Base-by-base conservation (phyloP, 495 filamentous ascomycete species). In the Penicillium paradoxum region DNA sequence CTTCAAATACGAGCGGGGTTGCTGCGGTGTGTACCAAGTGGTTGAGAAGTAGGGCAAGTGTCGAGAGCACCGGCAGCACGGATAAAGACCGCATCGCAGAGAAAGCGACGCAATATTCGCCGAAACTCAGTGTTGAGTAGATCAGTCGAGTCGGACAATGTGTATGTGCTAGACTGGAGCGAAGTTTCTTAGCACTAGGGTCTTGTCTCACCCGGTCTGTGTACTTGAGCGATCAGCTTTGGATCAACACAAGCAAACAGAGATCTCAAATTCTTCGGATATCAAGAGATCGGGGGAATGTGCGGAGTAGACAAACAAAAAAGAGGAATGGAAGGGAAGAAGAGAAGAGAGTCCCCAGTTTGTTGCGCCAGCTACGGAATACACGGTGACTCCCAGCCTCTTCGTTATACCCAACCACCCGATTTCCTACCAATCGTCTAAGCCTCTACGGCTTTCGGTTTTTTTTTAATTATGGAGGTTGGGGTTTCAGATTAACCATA, bases 381-480 rank as follows among this genome's bases (percentile, higher is more conserved):
- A n/a, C 34, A 27, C 43, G 42, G 43, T 45, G 63, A 69, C 68
- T 71, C 71, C 68, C 73, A 67, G 53, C 57, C 55, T 57, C 48
- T 45, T 48, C 48, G 49, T 52, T 32, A 63, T 62, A 65, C 68
- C 72, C 73, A 76, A 73, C 73, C 73, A 73, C 73, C 73, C 64
- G 51, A 71, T 69, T 76, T 76, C 49, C 53, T 45, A 44, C 60
- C 60, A 62, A 62, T 63, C 58, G 39, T 33, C 10, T 43, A 29
- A 45, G 25, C 43, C 50, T 33, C 46, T 30, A 34, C n/a, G n/a
- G n/a, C n/a, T n/a, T n/a, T n/a, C n/a, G 13, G 13, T 39, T 25
- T 24, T 32, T 45, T 18, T 49, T 47, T 13, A 30, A 40, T 47
- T 41, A 33, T 15, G 54, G 55, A 55, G 63, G 65, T 62, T 68